Evolutionary conservation across 345 rosid genomes (phyloP).

Genomic region (Syzygium grande): DNA sequence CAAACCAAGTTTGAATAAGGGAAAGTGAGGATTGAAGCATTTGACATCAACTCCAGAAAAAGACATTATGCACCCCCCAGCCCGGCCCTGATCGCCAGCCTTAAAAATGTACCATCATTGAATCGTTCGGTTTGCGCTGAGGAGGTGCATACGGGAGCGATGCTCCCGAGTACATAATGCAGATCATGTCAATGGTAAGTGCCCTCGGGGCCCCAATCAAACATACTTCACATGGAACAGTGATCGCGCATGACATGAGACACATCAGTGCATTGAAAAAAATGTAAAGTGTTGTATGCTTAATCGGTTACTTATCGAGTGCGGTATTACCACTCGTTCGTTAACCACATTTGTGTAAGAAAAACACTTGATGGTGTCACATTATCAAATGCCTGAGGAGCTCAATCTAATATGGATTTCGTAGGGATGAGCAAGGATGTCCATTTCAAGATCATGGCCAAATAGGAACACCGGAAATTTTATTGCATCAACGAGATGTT

Average conservation of each 20-base stretch:
- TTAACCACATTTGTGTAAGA: background rate
- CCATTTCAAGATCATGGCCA: background rate
- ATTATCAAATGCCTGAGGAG: background rate
- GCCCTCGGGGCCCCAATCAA: background rate
- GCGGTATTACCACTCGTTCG: background rate
- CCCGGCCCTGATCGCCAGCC: background rate
- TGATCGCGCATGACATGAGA: background rate
- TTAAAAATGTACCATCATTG: background rate
- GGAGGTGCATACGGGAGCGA: background rate
- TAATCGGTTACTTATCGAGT: background rate
- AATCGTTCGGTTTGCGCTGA: accelerated
- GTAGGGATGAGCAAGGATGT: background rate
- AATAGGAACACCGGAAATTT: background rate
- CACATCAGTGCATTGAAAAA: background rate
- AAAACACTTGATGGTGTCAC: background rate
- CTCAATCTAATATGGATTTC: background rate
- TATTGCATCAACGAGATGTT: background rate
- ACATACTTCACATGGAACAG: background rate
- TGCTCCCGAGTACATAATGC: background rate
- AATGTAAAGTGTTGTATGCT: background rate
- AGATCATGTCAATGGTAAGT: background rate
- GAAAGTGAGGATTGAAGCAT: background rate
- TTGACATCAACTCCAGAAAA: background rate
- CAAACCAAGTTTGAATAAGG: background rate
- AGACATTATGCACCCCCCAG: too few relatives aligned